A percentile compares a stretch with the other conserved stretches of the same genome.
These are phyloP conservation scores for Penicillium samsonianum DNA, from an alignment of 495 filamentous ascomycete species.

Conservation along the genomic window DNA sequence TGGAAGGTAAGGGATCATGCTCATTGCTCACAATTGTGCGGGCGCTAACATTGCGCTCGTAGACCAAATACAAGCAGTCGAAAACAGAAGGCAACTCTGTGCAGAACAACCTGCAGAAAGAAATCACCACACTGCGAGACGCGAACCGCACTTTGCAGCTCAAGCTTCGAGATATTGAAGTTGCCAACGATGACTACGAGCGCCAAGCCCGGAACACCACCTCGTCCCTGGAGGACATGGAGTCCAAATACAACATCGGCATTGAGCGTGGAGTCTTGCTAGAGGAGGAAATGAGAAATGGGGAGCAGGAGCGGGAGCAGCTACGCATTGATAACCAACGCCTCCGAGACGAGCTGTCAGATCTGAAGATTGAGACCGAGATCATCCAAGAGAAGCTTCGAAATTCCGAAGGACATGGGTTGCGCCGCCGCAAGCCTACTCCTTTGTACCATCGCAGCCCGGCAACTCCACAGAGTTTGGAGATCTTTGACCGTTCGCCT, in stretches of 20 bases:
- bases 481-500: conserved; percentile 56
- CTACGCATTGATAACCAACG: conserved; percentile 88
- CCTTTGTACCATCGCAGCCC: conserved; percentile 47
- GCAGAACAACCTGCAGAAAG: conserved; percentile 88
- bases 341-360: conserved; percentile 83
- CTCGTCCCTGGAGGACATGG: conserved; percentile 93
- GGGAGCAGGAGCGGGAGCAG: conserved; percentile 85
- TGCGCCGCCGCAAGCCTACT: conserved; percentile 55
- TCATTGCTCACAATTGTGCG: neutral
- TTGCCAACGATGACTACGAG: conserved; percentile 97
- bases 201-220: conserved; percentile 90
- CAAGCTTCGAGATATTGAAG: conserved; percentile 89
- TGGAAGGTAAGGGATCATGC: conserved; percentile 75
- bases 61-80: conserved; percentile 96
- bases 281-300: conserved; percentile 88
- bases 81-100: conserved; percentile 81
- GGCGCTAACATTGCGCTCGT: conserved; percentile 9
- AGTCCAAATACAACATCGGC: conserved; percentile 92
- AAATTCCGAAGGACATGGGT: conserved; percentile 58
- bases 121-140: conserved; percentile 88
- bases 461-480: conserved; percentile 54
- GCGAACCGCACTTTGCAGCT: conserved; percentile 77
- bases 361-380: conserved; percentile 91
- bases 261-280: conserved; percentile 91
- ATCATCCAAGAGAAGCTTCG: conserved; percentile 90